Evolutionary conservation across 208 protist genomes (phyloP), one percentile per base, ranked within the genome.

Genomic region (Naegleria fowleri): DNA sequence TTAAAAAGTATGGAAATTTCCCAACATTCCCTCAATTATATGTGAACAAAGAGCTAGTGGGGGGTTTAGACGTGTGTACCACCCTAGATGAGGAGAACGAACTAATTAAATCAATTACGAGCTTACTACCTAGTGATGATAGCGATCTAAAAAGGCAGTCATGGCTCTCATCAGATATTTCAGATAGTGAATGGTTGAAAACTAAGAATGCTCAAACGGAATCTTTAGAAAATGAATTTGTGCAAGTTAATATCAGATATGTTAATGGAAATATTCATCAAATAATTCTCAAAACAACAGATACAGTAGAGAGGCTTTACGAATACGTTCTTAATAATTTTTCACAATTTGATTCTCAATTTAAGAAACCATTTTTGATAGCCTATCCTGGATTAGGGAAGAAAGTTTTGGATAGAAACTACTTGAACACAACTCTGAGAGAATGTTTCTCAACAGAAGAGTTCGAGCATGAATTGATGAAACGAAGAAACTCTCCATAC

Each of bases 161-260:
- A 79, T 79, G 29, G 3, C 29, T 79, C 25, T 79, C 29, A 36
- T 11, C 19, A 5, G n/a, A 9, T 7, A 5, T 79, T 36, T 36
- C 16, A 36, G 25, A 79, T 6, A 79, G 0, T 2, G 67, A 79
- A 79, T 16, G 13, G 25, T n/a, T 4, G 13, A 75, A 29, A n/a
- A n/a, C 25, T 11, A n/a, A 4, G 25, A 16, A 75, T n/a, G 29
- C 16, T 25, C 9, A 25, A 36, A 25, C 19, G 9, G 67, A 13
- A 36, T 25, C n/a, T 2, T 36, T n/a, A 1, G 29, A 36, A 36
- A 33, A 25, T 36, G 67, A 79, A 36, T 13, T 36, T 79, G 29
- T 79, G 0, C 67, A 79, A 79, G 25, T 79, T 13, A 79, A 79
- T 79, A 79, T 79, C 36, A 79, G 67, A 79, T 79, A 79, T 79